Conservation (phyloP, 345 rosid genomes). For the Noccaea bulbosa region DNA sequence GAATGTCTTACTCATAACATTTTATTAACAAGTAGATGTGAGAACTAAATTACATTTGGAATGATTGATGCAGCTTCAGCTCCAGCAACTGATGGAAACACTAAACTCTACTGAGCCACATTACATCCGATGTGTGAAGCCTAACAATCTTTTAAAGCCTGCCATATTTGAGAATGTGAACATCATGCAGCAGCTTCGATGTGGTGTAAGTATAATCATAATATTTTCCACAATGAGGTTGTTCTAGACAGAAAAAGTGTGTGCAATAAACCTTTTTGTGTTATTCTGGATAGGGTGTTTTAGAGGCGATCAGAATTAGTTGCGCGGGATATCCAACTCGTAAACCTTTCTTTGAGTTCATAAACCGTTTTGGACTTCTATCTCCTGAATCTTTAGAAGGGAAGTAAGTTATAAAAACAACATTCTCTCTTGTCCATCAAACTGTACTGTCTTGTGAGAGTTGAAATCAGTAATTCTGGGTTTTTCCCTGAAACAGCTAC, state of each 20-base stretch:
- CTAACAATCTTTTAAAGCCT: constrained; percentile 89
- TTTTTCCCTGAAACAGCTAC: constrained; percentile 54
- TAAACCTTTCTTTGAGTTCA: constrained; percentile 83
- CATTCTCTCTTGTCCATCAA: not conserved
- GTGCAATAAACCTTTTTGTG: too few species aligned
- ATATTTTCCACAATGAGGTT: not conserved
- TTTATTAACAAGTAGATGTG: not conserved
- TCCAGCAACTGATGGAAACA: constrained; percentile 84
- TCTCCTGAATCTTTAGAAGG: constrained; percentile 69
- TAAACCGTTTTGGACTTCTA: constrained; percentile 91
- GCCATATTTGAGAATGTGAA: constrained; percentile 91
- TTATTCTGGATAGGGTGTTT: constrained; percentile 67
- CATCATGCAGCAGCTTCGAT: constrained; percentile 92
- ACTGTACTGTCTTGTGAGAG: constrained; percentile 28
- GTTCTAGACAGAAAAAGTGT: too few species aligned
- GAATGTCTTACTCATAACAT: not conserved
- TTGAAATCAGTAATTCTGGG: constrained; percentile 28
- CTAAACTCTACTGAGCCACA: constrained; percentile 93
- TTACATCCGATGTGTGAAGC: constrained; percentile 95
- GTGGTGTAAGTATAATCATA: constrained; percentile 72
- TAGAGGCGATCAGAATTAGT: constrained; percentile 96
- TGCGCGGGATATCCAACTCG: constrained; percentile 99
- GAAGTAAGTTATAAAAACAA: constrained; percentile 59
- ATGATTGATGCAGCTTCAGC: constrained; percentile 77
- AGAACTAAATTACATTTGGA: constrained; percentile 30